Evolutionary conservation across 75 land plant species (phyloP).

Genomic region (Pinus albicaulis): DNA sequence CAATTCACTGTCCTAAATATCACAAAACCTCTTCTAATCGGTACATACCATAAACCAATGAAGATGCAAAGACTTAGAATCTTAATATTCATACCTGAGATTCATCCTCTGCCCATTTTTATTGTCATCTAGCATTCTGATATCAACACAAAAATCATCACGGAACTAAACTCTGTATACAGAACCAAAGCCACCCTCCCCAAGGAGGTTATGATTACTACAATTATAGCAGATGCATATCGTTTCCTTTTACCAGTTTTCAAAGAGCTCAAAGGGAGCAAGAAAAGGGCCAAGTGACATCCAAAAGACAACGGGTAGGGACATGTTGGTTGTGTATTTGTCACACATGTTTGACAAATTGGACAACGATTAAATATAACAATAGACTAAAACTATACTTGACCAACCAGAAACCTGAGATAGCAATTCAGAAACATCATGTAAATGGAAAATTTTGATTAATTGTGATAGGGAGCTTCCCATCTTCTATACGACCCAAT

Average conservation of each 20-base stretch:
- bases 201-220: constrained; percentile 27
- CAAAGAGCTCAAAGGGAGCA: no score
- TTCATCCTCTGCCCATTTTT: constrained; percentile 4
- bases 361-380: background rate
- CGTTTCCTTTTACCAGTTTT: no score
- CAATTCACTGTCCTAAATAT: background rate
- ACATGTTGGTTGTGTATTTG: background rate
- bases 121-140: constrained; percentile 18
- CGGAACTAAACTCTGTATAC: constrained; percentile 28
- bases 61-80: background rate
- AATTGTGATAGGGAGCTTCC: background rate
- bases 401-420: background rate
- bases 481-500: background rate
- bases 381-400: background rate
- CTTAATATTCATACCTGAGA: constrained; percentile 1
- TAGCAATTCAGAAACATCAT: background rate
- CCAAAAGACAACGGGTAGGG: background rate
- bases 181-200: constrained; percentile 36
- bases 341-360: background rate
- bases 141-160: constrained; percentile 27
- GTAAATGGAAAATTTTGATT: background rate
- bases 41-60: background rate
- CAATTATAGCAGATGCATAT: constrained; percentile 12
- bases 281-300: no score
- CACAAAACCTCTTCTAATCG: background rate